phyloP scores from a whole-genome alignment of 2,329 filamentous ascomycete genomes.

The Botrytis elliptica region DNA sequence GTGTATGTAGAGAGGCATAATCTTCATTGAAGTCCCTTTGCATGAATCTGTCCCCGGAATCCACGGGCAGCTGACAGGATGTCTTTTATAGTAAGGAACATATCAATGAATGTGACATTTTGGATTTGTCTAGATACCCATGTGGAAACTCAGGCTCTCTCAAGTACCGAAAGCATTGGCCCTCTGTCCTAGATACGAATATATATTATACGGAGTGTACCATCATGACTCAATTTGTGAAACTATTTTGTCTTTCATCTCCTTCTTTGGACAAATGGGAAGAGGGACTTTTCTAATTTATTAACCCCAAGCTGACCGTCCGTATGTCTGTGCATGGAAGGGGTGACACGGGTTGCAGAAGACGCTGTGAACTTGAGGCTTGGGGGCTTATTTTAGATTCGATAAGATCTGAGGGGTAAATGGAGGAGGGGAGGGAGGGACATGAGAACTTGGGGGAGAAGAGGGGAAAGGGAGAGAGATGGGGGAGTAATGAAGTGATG shows the following conservation, averaged over 20 bases:
- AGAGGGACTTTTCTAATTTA: background rate
- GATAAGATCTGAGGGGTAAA: conserved; percentile 15
- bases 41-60: background rate
- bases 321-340: background rate
- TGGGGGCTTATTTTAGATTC: background rate
- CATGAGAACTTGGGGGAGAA: background rate
- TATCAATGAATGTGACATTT: background rate
- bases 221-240: conserved; percentile 2
- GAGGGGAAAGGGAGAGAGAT: background rate
- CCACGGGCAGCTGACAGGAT: background rate
- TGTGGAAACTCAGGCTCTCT: background rate
- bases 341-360: conserved; percentile 13
- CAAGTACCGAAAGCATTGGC: background rate
- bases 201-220: background rate
- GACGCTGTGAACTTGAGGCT: background rate
- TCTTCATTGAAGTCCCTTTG: background rate
- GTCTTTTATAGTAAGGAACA: background rate
- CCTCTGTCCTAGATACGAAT: background rate
- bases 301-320: background rate
- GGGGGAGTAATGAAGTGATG: background rate
- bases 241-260: background rate
- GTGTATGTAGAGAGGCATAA: background rate
- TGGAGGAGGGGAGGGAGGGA: background rate
- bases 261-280: conserved; percentile 1
- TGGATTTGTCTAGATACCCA: background rate